A percentile compares a stretch with the other conserved stretches of the same genome.
Evolutionary conservation across 768 basidiomycete genomes (phyloP).

Genomic region (Mycena leptocephala): DNA sequence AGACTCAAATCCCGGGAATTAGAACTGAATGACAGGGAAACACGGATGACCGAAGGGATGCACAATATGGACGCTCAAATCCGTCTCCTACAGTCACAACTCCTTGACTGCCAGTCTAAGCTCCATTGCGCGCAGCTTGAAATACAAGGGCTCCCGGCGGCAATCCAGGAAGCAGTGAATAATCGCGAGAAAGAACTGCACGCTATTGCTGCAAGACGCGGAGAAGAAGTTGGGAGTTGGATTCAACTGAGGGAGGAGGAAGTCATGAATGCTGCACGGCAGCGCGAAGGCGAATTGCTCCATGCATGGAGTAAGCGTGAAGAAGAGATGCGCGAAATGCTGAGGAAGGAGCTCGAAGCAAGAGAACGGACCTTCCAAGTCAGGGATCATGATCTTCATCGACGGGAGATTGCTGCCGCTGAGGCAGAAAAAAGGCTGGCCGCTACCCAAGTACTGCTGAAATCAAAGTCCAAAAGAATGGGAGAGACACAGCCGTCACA

Average conservation of each 20-base stretch:
- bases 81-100: slow-evolving; percentile 60
- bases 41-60: slow-evolving; percentile 62
- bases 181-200: slow-evolving; percentile 36
- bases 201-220: slow-evolving; percentile 31
- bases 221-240: slow-evolving; percentile 36
- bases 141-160: slow-evolving; percentile 44
- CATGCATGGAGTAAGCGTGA: too few species aligned
- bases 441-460: too few species aligned
- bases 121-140: slow-evolving; percentile 51
- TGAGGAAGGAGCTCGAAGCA: too few species aligned
- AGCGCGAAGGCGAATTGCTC: too few species aligned
- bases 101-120: slow-evolving; percentile 51
- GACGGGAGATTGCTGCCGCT: too few species aligned
- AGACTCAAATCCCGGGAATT: slow-evolving; percentile 78
- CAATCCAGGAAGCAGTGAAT: slow-evolving; percentile 56
- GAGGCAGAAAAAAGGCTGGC: too few species aligned
- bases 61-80: slow-evolving; percentile 76
- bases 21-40: slow-evolving; percentile 70
- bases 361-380: too few species aligned
- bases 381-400: too few species aligned
- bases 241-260: slow-evolving; percentile 40
- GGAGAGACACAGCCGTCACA: too few species aligned
- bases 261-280: slow-evolving; percentile 74
- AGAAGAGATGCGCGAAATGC: too few species aligned
- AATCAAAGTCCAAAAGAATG: too few species aligned